Base-by-base conservation (phyloP, 2,329 filamentous ascomycete genomes). In the Dactylellina leptospora region DNA sequence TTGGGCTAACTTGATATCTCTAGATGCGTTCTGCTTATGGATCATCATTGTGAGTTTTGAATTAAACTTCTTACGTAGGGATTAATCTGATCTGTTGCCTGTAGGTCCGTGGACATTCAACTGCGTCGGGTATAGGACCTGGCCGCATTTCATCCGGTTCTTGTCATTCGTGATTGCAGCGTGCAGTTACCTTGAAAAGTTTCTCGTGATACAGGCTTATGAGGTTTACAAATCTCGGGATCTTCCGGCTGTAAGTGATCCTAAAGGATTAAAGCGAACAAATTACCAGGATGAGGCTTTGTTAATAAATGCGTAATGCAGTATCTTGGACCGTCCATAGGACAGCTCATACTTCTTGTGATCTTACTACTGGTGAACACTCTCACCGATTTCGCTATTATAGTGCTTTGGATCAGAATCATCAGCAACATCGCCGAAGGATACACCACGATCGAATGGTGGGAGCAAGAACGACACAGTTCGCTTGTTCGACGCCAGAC, bases 141-240 rank as follows among this genome's bases (percentile, higher is more conserved):
- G 92, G 76, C 91, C 91, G 5, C 88, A 93, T 81, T 95, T 95
- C 80, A 74, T 92, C 48, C 90, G 91, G 76, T 93, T 95, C 81
- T 82, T 95, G 44, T 78, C 87, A 74, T 93, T 87, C 78, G 84
- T 89, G 23, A 89, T 89, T 76, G 70, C 84, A 11, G 83, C 88
- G 1, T 86, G 91, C 75, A 75, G 79, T n/a, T 87, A 87, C 60
- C 83, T 93, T 4, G 81, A 83, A 58, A 82, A 82, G 75, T 84
- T 90, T 45, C 81, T 92, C n/a, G 86, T 81, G 78, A 80, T 81
- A 11, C 86, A 90, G 62, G 82, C 86, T 73, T 78, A 81, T 20
- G 79, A 83, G 11, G 80, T 95, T 61, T 93, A 88, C 86, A 78
- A 82, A 5, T 82, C 85, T 50, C 84, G 90, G n/a, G 78, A 86